A percentile compares a stretch with the other conserved stretches of the same genome.
Conservation (phyloP, 306 rosid species). For the Astragalus glycyphyllos region DNA sequence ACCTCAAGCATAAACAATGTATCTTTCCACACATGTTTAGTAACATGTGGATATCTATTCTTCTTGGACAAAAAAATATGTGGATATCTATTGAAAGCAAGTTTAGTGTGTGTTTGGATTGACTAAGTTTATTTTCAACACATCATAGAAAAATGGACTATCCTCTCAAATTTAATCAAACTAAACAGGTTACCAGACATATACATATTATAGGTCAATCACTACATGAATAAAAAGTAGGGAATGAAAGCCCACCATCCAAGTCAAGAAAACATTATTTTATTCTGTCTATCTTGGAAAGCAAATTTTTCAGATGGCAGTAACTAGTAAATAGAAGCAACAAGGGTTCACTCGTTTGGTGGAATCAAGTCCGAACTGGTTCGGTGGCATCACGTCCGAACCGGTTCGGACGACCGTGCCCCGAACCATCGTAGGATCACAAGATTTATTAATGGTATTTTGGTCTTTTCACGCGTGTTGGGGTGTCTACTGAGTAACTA, state of each 20-base stretch:
- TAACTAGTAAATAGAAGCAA: too few relatives aligned
- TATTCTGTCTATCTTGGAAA: not conserved
- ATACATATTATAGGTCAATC: constrained; percentile 23
- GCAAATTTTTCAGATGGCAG: not conserved
- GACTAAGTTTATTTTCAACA: constrained; percentile 7
- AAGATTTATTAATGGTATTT: too few relatives aligned
- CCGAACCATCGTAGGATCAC: too few relatives aligned
- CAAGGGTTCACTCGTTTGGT: constrained; percentile 9
- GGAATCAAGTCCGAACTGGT: too few relatives aligned
- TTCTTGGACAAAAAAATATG: too few relatives aligned
- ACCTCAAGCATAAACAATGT: constrained; percentile 19
- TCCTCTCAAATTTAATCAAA: constrained; percentile 16
- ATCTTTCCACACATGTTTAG: constrained; percentile 8
- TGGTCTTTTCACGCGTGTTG: too few relatives aligned
- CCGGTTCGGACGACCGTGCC: too few relatives aligned
- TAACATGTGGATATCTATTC: too few relatives aligned
- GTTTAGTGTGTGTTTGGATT: constrained; percentile 7
- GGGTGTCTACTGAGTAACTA: too few relatives aligned
- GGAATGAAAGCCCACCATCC: constrained; percentile 5
- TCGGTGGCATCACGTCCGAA: too few relatives aligned
- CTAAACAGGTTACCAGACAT: constrained; percentile 2
- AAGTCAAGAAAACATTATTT: constrained; percentile 1
- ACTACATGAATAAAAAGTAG: constrained; percentile 23
- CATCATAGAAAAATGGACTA: not conserved
- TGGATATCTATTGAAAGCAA: not conserved